phyloP scores from a whole-genome alignment of 352 stramenopile species.

The Phytophthora nicotianae region DNA sequence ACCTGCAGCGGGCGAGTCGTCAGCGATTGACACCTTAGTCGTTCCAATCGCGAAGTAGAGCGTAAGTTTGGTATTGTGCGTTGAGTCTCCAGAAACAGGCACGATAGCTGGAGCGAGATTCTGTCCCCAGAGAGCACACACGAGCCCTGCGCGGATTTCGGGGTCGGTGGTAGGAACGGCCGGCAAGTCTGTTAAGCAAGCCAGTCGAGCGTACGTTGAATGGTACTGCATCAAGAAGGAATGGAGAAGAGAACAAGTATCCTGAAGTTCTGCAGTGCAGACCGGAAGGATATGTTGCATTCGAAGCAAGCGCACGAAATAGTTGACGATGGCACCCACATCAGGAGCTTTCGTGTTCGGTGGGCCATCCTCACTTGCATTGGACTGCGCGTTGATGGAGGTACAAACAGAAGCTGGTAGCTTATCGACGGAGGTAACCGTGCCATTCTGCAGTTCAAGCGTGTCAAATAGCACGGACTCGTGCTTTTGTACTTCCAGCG shows the following conservation, averaged over 20 bases:
- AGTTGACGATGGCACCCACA: conserved; percentile 53
- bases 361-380: conserved; percentile 9
- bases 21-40: conserved; percentile 41
- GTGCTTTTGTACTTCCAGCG: conserved; percentile 46
- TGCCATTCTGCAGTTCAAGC: conserved; percentile 60
- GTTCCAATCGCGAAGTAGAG: conserved; percentile 73
- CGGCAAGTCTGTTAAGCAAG: conserved; percentile 55
- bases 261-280: conserved; percentile 36
- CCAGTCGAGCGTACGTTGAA: conserved; percentile 55
- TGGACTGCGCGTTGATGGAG: conserved; percentile 35
- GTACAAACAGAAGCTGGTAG: conserved; percentile 48
- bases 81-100: not conserved
- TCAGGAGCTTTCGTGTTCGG: conserved; percentile 17
- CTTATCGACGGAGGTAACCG: conserved; percentile 47
- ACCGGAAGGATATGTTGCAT: conserved; percentile 51
- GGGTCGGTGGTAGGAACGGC: conserved; percentile 49
- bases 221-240: conserved; percentile 65
- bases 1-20: conserved; percentile 12
- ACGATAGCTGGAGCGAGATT: conserved; percentile 58
- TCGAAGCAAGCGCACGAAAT: conserved; percentile 58
- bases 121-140: conserved; percentile 64
- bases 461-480: conserved; percentile 61
- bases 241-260: conserved; percentile 50
- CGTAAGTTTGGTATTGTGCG: conserved; percentile 26
- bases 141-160: conserved; percentile 62